Percentiles rank a stretch among this genome's conserved stretches.
These are phyloP conservation scores for Podospora bellae-mahoneyi DNA, from an alignment of 495 filamentous ascomycete species.

Conservation along the genomic window DNA sequence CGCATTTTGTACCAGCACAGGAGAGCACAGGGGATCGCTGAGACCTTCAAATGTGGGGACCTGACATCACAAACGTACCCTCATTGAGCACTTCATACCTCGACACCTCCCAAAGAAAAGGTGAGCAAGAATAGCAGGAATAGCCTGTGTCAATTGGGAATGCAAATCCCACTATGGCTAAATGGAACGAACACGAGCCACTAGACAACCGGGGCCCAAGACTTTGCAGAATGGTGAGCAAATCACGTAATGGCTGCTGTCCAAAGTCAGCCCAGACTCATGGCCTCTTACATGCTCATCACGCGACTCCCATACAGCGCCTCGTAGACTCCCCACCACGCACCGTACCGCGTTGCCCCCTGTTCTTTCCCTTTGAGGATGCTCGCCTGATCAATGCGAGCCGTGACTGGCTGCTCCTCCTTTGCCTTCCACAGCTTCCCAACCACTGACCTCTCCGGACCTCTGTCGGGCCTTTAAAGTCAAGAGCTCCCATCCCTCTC, in stretches of 20 bases:
- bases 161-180: constrained; percentile 22
- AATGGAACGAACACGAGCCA: constrained; percentile 19
- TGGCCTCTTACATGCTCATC: constrained; percentile 29
- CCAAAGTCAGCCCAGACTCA: constrained; percentile 27
- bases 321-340: constrained; percentile 21
- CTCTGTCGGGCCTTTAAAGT: constrained; percentile 20
- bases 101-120: constrained; percentile 13
- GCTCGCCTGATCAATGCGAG: constrained; percentile 32
- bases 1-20: constrained; percentile 24
- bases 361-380: constrained; percentile 32
- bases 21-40: constrained; percentile 20
- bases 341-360: constrained; percentile 15
- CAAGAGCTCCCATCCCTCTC: constrained; percentile 23
- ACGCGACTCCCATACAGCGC: constrained; percentile 30
- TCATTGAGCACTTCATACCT: background rate
- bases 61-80: constrained; percentile 31
- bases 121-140: constrained; percentile 12
- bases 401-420: constrained; percentile 22
- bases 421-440: constrained; percentile 7
- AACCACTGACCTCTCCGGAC: background rate
- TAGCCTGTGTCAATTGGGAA: constrained; percentile 25
- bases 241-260: constrained; percentile 21
- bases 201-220: background rate
- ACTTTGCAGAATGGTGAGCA: background rate
- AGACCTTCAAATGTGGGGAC: constrained; percentile 18